Evolutionary conservation across 2,329 filamentous ascomycete species (phyloP).

Genomic region (Aspergillus luchuensis): DNA sequence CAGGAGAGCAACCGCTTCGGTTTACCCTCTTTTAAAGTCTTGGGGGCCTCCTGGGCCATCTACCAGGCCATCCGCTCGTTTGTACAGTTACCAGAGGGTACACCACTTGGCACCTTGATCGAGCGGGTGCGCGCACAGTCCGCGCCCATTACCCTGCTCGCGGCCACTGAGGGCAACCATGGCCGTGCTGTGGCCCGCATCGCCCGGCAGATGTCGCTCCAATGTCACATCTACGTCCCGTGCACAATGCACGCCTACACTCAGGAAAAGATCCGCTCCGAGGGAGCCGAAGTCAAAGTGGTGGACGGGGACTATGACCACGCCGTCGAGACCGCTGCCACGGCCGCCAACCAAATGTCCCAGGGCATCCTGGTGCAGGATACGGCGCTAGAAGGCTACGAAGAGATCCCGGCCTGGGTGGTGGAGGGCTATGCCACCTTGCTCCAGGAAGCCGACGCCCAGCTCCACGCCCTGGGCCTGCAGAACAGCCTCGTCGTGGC

Average conservation of each 20-base stretch:
- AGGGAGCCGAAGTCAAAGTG: slow-evolving; percentile 63
- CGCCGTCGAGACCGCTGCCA: slow-evolving; percentile 55
- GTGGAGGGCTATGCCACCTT: slow-evolving; percentile 77
- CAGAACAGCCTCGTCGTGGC: slow-evolving; percentile 58
- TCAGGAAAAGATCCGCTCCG: slow-evolving; percentile 56
- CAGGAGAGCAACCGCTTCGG: slow-evolving; percentile 70
- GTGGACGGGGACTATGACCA: slow-evolving; percentile 66
- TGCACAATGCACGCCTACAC: slow-evolving; percentile 58
- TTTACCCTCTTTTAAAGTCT: slow-evolving; percentile 76
- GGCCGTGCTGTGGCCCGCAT: slow-evolving; percentile 72
- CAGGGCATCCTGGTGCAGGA: slow-evolving; percentile 67
- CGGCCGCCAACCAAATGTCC: slow-evolving; percentile 38
- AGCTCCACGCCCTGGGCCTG: slow-evolving; percentile 51
- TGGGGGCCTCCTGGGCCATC: slow-evolving; percentile 74
- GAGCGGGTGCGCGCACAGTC: background rate
- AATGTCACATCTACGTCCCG: slow-evolving; percentile 65
- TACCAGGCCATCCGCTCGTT: slow-evolving; percentile 58
- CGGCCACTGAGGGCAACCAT: slow-evolving; percentile 76
- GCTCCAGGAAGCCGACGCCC: slow-evolving; percentile 66
- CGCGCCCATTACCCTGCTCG: slow-evolving; percentile 52
- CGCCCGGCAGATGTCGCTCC: slow-evolving; percentile 60
- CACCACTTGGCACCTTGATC: slow-evolving; percentile 30
- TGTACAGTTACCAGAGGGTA: slow-evolving; percentile 50
- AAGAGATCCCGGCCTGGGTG: slow-evolving; percentile 70
- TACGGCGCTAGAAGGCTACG: slow-evolving; percentile 66